A percentile compares a stretch with the other conserved stretches of the same genome.
These are phyloP conservation scores for Globisporangium nagaii DNA, from an alignment of 352 stramenopile genomes.

Conservation along the genomic window DNA sequence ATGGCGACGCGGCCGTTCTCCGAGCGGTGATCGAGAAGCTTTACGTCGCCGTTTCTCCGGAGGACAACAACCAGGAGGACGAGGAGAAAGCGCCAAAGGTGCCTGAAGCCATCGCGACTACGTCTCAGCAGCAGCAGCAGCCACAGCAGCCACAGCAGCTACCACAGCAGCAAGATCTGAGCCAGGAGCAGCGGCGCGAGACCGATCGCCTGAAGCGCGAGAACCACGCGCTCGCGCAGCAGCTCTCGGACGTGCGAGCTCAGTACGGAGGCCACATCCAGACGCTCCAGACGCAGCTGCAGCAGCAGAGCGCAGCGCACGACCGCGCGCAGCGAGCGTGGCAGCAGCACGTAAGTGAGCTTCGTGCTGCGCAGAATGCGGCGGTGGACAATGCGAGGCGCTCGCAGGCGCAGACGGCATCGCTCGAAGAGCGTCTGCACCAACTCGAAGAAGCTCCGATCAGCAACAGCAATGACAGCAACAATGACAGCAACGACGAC, in stretches of 20 bases:
- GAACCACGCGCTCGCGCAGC: constrained; percentile 3
- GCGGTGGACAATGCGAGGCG: neutral
- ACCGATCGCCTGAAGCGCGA: neutral
- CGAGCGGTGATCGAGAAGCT: neutral
- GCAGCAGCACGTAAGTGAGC: neutral
- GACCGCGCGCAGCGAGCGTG: neutral
- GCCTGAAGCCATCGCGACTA: neutral
- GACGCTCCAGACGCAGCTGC: neutral
- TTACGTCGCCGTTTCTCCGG: neutral
- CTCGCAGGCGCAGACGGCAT: neutral
- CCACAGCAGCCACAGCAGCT: neutral
- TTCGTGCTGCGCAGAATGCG: neutral
- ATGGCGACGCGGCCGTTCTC: neutral
- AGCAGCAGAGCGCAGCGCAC: constrained; percentile 1
- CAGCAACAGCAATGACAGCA: neutral
- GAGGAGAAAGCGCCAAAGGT: neutral
- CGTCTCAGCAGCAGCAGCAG: neutral
- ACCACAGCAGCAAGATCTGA: neutral
- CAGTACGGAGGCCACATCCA: constrained; percentile 3
- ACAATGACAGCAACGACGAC: neutral
- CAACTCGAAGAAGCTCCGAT: constrained; percentile 1
- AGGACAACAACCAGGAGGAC: constrained; percentile 8
- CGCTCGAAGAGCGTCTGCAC: neutral
- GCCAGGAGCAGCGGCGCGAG: neutral
- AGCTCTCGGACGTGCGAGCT: neutral